A percentile compares a stretch with the other conserved stretches of the same genome.
phyloP scores from a whole-genome alignment of 768 basidiomycete genomes.

The Phanerochaete sordida region DNA sequence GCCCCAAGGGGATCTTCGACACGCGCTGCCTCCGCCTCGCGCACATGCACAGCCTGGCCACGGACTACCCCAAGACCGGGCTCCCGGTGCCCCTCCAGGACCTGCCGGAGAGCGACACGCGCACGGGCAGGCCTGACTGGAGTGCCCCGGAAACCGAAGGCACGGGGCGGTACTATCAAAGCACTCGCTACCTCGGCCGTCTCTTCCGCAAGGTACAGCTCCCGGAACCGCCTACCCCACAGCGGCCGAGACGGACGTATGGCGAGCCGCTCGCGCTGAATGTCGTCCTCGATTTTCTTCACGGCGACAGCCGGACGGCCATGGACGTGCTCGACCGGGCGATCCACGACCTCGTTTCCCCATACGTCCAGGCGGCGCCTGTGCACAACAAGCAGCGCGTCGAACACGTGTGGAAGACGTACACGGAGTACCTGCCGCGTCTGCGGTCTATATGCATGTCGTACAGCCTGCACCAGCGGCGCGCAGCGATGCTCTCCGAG shows the following conservation, averaged over 20 bases:
- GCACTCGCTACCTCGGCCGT: constrained; percentile 48
- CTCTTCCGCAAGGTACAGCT: constrained; percentile 58
- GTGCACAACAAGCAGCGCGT: constrained; percentile 3
- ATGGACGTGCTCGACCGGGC: background rate
- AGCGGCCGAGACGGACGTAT: background rate
- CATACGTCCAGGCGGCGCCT: constrained; percentile 7
- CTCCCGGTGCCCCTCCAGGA: constrained; percentile 19
- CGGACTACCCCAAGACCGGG: constrained; percentile 57
- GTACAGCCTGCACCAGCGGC: constrained; percentile 40
- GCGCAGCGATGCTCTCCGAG: constrained; percentile 44
- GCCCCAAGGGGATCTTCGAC: constrained; percentile 39
- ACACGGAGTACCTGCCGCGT: constrained; percentile 37
- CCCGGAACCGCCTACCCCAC: constrained; percentile 23
- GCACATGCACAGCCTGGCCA: constrained; percentile 52
- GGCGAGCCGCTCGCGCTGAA: background rate
- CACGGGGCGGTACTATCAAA: constrained; percentile 39
- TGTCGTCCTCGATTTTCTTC: background rate
- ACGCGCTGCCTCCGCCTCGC: constrained; percentile 47
- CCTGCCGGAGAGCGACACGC: constrained; percentile 38
- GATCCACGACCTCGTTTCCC: constrained; percentile 11
- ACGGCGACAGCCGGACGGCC: background rate
- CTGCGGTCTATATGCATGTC: constrained; percentile 43
- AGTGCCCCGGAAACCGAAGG: constrained; percentile 45
- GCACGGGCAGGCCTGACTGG: constrained; percentile 49
- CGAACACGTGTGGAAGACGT: constrained; percentile 4